Evolutionary conservation across 805 yeast genomes (phyloP).

Genomic region (Saccharomycopsis guyanensis): DNA sequence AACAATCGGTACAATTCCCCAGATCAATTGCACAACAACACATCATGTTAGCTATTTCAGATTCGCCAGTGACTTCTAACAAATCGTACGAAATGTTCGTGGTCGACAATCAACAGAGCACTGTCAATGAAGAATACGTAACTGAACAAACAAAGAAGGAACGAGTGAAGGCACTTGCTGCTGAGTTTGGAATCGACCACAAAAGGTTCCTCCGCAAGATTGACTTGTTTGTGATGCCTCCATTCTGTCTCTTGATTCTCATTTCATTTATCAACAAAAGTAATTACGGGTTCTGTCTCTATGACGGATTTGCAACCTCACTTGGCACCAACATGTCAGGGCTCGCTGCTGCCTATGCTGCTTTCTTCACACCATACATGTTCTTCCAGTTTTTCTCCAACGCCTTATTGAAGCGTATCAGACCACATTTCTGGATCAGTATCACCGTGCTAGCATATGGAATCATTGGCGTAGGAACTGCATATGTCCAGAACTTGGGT

Average conservation of each 20-base stretch:
- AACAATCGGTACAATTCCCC: too few relatives aligned
- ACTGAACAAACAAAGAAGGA: conserved; percentile 1
- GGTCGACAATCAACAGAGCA: background rate
- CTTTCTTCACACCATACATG: conserved; percentile 64
- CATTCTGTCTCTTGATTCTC: conserved; percentile 59
- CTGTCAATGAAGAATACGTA: background rate
- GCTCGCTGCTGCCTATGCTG: conserved; percentile 54
- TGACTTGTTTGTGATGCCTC: conserved; percentile 59
- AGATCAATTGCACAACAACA: too few relatives aligned
- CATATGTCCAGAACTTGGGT: conserved; percentile 50
- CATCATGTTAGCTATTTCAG: too few relatives aligned
- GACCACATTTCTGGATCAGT: conserved; percentile 59
- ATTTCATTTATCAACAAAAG: conserved; percentile 67
- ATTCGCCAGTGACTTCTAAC: too few relatives aligned
- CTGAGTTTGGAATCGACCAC: conserved; percentile 42
- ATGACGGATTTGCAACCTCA: conserved; percentile 44
- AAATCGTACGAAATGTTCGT: background rate
- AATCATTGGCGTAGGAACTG: conserved; percentile 54
- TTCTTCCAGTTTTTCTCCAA: conserved; percentile 51
- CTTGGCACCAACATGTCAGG: conserved; percentile 38
- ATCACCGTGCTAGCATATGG: conserved; percentile 56
- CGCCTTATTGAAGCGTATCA: conserved; percentile 45
- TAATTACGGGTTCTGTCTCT: conserved; percentile 62
- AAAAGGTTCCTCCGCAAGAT: conserved; percentile 49
- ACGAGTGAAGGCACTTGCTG: conserved; percentile 30